Base-by-base conservation (phyloP, 805 yeast genomes). In the Pichia gijzeniarum region DNA sequence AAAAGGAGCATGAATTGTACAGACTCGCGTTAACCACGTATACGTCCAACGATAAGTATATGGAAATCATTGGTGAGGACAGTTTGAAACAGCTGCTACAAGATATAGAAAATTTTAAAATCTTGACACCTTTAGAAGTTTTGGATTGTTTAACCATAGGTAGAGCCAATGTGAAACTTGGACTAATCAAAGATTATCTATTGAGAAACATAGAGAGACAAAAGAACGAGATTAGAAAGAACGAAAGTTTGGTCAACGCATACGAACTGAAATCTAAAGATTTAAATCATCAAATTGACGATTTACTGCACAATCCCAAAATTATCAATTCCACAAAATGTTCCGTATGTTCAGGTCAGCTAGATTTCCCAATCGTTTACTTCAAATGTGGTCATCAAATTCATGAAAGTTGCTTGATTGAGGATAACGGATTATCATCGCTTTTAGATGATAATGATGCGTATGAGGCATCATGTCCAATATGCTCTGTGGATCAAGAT, bases 301-400 rank as follows among this genome's bases (percentile, higher is more conserved):
- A 73, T 22, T 59, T 85, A 35, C 57, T 68, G 13, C 40, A 58
- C 44, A 59, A 67, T 53, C 80, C 74, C 8, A 72, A 64, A 53
- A 73, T 81, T 4, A 65, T 82, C 3, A 87, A 82, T 54, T 34
- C 48, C 19, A 42, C 40, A 2, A 70, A 69, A 32, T 90, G 96
- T 57, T 67, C 77, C 13, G 71, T 77, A 16, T 90, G 96, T 59
- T 69, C 74, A 9, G 67, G 73, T 36, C 72, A 76, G 12, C 64
- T 91, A 18, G 95, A 86, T 48, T 71, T 81, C 35, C 97, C 98
- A 0, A 74, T 82, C 2, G 76, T 85, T 1, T 95, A 86, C 55
- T 93, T 91, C 68, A 76, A 79, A 51, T 93, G 99, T 66, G 73
- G 74, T 27, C 99, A 93, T 57, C 79, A 93, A 3, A 89, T 78